Percentiles rank a stretch among this genome's conserved stretches.
These are phyloP conservation scores for Aureobasidium vineae DNA, from an alignment of 2,329 filamentous ascomycete species.

Conservation along the genomic window DNA sequence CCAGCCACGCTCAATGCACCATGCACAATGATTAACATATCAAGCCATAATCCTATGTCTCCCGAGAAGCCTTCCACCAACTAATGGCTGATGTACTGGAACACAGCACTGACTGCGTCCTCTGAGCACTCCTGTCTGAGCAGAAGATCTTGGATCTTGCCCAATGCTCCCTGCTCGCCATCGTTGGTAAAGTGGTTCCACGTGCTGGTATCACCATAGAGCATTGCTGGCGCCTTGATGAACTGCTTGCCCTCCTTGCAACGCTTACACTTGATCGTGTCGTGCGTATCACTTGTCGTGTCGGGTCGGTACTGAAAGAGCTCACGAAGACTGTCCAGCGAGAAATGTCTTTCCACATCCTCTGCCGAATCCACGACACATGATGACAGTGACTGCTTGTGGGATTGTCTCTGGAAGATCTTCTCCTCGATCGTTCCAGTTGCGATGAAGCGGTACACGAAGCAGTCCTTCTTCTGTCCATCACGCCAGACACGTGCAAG, in stretches of 20 bases:
- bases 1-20: conserved; percentile 17
- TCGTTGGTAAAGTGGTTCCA: conserved; percentile 97
- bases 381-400: conserved; percentile 94
- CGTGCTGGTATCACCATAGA: conserved; percentile 97
- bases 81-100: conserved; percentile 96
- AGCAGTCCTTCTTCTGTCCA: conserved; percentile 98
- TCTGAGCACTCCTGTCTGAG: conserved; percentile 80
- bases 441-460: conserved; percentile 98
- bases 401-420: conserved; percentile 96
- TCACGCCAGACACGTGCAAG: conserved; percentile 98
- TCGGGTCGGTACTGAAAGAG: conserved; percentile 87
- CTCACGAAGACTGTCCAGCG: conserved; percentile 83
- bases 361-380: conserved; percentile 96
- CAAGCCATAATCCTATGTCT: conserved; percentile 9
- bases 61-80: neutral
- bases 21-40: conserved; percentile 12
- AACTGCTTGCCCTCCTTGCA: conserved; percentile 79
- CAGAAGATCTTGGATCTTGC: conserved; percentile 84
- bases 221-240: conserved; percentile 88
- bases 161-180: conserved; percentile 60
- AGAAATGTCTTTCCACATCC: conserved; percentile 96
- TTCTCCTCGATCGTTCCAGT: conserved; percentile 99
- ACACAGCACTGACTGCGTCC: conserved; percentile 84
- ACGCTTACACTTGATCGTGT: conserved; percentile 97
- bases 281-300: conserved; percentile 91